Percentiles rank a stretch among this genome's conserved stretches.
Conservation (phyloP, 208 protist genomes). For the Leptomonas seymouri region DNA sequence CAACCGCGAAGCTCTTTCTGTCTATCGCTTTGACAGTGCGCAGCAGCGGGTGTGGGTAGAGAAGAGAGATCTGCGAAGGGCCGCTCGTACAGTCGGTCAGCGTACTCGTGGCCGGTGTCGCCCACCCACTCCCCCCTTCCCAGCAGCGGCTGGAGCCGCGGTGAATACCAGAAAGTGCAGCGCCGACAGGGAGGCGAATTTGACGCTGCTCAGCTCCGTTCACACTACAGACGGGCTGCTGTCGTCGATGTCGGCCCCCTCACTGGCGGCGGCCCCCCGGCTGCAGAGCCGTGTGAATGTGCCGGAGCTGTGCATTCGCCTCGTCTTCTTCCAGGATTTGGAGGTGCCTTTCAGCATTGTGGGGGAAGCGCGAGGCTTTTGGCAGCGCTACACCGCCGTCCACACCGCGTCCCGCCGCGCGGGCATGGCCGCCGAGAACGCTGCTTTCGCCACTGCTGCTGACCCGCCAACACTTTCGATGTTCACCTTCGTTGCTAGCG, state of each 20-base stretch:
- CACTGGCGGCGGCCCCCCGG: neutral
- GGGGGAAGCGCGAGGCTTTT: constrained; percentile 21
- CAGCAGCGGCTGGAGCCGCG: neutral
- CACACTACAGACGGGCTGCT: constrained; percentile 4
- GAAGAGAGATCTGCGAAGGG: neutral
- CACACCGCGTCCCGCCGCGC: constrained; percentile 19
- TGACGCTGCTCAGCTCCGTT: constrained; percentile 8
- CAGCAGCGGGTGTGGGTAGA: constrained; percentile 23
- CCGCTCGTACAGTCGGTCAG: neutral
- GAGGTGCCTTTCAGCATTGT: constrained; percentile 1
- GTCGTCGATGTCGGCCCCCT: neutral
- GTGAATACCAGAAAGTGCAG: neutral
- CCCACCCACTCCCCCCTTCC: neutral
- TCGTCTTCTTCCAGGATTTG: constrained; percentile 16
- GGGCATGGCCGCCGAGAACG: neutral
- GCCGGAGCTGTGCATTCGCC: constrained; percentile 26
- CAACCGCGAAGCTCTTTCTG: neutral
- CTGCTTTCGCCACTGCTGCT: neutral
- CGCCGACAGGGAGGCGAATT: neutral
- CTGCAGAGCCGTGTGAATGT: constrained; percentile 25
- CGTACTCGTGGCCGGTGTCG: neutral
- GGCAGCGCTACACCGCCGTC: constrained; percentile 28
- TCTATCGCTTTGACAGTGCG: constrained; percentile 16
- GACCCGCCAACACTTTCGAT: constrained; percentile 2
- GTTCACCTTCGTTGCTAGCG: constrained; percentile 16